Conservation (phyloP, 2,329 filamentous ascomycete species). For the Talaromyces sp. region DNA sequence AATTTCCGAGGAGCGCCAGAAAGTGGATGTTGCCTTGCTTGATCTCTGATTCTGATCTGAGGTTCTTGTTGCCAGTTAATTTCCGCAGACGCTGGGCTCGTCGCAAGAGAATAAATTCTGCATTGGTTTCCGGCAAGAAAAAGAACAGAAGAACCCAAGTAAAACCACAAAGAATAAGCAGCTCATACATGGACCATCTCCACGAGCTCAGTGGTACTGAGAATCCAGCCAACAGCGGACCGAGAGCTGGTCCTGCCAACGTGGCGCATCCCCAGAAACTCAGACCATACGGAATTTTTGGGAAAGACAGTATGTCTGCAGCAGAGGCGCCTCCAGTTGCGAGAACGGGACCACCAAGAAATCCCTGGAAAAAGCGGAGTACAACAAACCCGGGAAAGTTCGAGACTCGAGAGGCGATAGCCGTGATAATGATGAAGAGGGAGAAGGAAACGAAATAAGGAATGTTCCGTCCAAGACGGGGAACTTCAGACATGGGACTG, state of each 20-base stretch:
- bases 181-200: conserved; percentile 55
- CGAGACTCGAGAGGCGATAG: conserved; percentile 58
- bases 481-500: conserved; percentile 63
- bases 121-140: conserved; percentile 60
- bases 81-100: conserved; percentile 59
- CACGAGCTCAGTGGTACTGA: conserved; percentile 47
- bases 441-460: conserved; percentile 64
- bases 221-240: conserved; percentile 59
- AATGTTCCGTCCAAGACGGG: conserved; percentile 60
- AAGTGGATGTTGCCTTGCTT: too few species aligned
- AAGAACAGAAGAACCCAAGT: conserved; percentile 57
- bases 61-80: conserved; percentile 47
- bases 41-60: conserved; percentile 8
- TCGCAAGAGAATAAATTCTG: conserved; percentile 57
- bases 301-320: conserved; percentile 25
- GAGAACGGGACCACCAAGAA: conserved; percentile 62
- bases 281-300: background rate
- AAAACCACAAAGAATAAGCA: conserved; percentile 57
- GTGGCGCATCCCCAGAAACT: background rate
- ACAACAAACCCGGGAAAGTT: conserved; percentile 62
- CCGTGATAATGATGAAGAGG: conserved; percentile 61
- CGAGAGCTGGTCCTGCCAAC: conserved; percentile 47
- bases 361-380: conserved; percentile 59
- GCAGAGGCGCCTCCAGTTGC: conserved; percentile 51
- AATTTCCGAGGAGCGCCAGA: too few species aligned